These are phyloP conservation scores for Myriosclerotinia duriaeana DNA, from an alignment of 2,329 filamentous ascomycete species.

Conservation along the genomic window DNA sequence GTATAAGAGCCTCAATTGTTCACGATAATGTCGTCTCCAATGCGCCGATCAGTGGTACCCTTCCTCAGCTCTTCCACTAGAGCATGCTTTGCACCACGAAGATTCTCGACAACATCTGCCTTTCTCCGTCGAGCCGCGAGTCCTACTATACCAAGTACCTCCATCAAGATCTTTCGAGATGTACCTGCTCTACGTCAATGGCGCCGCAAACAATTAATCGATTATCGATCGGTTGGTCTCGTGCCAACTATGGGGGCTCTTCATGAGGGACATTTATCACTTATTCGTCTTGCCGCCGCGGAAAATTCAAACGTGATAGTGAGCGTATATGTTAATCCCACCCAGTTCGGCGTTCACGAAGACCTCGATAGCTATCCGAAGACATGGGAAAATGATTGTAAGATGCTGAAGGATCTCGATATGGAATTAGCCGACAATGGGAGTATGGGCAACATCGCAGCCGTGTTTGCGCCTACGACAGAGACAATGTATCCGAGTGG, in stretches of 20 bases:
- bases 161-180: constrained; percentile 73
- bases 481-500: constrained; percentile 85
- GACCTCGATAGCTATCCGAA: constrained; percentile 87
- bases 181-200: constrained; percentile 69
- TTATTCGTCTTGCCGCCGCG: constrained; percentile 78
- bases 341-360: constrained; percentile 88
- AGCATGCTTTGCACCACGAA: constrained; percentile 23
- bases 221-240: constrained; percentile 74
- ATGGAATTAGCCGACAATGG: constrained; percentile 64
- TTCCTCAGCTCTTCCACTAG: constrained; percentile 15
- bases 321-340: constrained; percentile 93
- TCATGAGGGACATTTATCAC: constrained; percentile 84
- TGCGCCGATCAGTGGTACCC: constrained; percentile 1
- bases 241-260: constrained; percentile 98
- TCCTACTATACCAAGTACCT: constrained; percentile 50
- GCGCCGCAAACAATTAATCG: constrained; percentile 63
- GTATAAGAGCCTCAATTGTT: not conserved
- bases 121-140: constrained; percentile 28
- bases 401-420: constrained; percentile 66
- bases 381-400: constrained; percentile 79
- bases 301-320: constrained; percentile 88
- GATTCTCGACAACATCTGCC: constrained; percentile 26
- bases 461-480: constrained; percentile 83
- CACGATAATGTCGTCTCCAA: constrained; percentile 2
- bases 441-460: constrained; percentile 67